Base-by-base conservation (phyloP, 2,329 filamentous ascomycete species). In the Diaporthe sp. region DNA sequence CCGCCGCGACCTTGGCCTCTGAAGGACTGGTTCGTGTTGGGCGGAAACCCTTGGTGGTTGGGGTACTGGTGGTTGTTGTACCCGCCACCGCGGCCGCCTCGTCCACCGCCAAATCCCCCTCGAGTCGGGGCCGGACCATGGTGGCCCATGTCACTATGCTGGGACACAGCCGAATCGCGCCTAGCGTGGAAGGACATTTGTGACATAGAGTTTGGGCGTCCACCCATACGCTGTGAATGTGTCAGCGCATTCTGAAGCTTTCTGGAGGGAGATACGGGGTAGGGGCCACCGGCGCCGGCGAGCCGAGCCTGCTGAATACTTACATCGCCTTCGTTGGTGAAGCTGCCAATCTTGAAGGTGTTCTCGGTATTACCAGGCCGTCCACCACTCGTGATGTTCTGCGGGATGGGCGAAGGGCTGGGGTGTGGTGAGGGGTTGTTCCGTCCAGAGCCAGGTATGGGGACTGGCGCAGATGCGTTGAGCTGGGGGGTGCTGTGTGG, bases 361-460 rank as follows among this genome's bases (percentile, higher is more conserved):
- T 93, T 92, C 78, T 92, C 92, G 79, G 93, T 77, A 51, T 75
- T 75, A 37, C 76, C 76, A 79, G 96, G 96, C 81, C 95, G 95
- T 80, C 95, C 95, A 81, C 95, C 97, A 81, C 93, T 94, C 46
- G 93, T 92, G 73, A 93, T 91, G 71, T 95, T 95, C 84, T 96
- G 94, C 44, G 97, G 96, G 80, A 98, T 98, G 6, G 97, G 97
- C 57, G 95, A 96, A 5, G 97, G 97, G 61, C 96, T 98, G 79
- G 94, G 93, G 67, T 94, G 92, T 8, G 97, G 97, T 61, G 96
- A 98, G 65, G 92, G 92, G 71, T 12, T 12, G 10, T 96, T 90
- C 80, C 94, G 92, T 77, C 94, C 93, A 85, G 87, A 82, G 87
- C 89, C 84, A 82, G 92, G 92, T 85, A 91, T 95, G 84, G 87